Conservation (phyloP, 257 asterid genomes). For the Nicotiana tabacum region DNA sequence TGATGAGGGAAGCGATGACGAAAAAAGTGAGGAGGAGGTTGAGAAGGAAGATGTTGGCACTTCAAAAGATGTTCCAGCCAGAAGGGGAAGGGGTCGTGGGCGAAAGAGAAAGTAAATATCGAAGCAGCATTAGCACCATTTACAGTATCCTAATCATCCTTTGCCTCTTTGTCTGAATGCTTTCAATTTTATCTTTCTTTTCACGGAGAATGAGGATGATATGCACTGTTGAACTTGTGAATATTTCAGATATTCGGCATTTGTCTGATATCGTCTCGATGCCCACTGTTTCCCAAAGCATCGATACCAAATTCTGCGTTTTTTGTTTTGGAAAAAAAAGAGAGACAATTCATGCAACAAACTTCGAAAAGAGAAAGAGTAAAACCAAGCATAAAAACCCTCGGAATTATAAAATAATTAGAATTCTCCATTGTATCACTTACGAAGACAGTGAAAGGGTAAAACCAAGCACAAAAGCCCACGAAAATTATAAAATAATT, state of each 20-base stretch:
- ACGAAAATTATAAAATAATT: too few relatives aligned
- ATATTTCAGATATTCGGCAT: neutral
- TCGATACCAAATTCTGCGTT: neutral
- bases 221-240: conserved; percentile 1
- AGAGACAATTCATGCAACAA: too few relatives aligned
- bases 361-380: too few relatives aligned
- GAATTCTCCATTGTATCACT: too few relatives aligned
- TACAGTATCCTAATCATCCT: neutral
- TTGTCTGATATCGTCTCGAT: neutral
- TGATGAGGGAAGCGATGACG: conserved; percentile 42
- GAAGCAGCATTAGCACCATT: neutral
- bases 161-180: neutral
- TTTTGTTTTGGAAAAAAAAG: too few relatives aligned
- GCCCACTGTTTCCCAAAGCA: neutral
- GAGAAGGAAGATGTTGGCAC: conserved; percentile 20
- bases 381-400: too few relatives aligned
- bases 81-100: conserved; percentile 54
- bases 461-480: too few relatives aligned
- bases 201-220: neutral
- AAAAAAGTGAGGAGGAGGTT: conserved; percentile 37
- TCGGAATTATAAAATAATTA: too few relatives aligned
- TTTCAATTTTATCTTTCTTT: neutral
- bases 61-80: conserved; percentile 36
- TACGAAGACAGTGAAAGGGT: too few relatives aligned
- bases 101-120: conserved; percentile 52